phyloP scores from a whole-genome alignment of 192 early-diverging fungal genomes.

The Linnemannia zychae region DNA sequence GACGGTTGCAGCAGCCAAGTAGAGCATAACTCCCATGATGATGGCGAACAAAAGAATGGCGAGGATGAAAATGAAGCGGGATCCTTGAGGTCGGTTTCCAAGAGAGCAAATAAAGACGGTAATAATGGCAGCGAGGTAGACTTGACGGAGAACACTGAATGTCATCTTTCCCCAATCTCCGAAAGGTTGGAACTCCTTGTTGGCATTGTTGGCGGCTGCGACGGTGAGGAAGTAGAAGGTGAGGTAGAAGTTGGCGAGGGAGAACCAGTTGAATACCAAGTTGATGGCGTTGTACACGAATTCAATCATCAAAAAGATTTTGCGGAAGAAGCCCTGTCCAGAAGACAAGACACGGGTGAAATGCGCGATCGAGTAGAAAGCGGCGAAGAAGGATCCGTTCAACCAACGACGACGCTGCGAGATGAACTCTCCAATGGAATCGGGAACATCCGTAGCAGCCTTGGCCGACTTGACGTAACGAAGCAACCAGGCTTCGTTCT shows the following conservation, averaged over 20 bases:
- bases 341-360: constrained; percentile 81
- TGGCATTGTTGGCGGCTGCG: constrained; percentile 57
- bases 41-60: constrained; percentile 82
- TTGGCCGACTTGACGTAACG: constrained; percentile 90
- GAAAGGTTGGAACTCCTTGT: constrained; percentile 63
- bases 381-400: constrained; percentile 95
- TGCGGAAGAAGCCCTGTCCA: constrained; percentile 79
- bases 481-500: constrained; percentile 81
- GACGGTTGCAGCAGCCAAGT: constrained; percentile 77
- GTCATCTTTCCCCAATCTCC: constrained; percentile 69
- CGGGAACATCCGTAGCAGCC: constrained; percentile 94
- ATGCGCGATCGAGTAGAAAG: constrained; percentile 84
- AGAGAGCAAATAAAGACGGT: constrained; percentile 87
- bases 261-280: constrained; percentile 92
- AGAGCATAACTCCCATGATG: constrained; percentile 88
- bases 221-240: constrained; percentile 82
- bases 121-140: constrained; percentile 86
- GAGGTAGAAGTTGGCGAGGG: constrained; percentile 87
- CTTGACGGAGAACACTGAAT: constrained; percentile 75
- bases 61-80: constrained; percentile 76
- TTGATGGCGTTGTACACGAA: constrained; percentile 87
- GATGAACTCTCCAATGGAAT: constrained; percentile 87
- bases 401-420: constrained; percentile 95
- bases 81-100: constrained; percentile 94
- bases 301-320: constrained; percentile 79